Base-by-base conservation (phyloP, 2,329 filamentous ascomycete species). In the Magnaporthiopsis incrustans region DNA sequence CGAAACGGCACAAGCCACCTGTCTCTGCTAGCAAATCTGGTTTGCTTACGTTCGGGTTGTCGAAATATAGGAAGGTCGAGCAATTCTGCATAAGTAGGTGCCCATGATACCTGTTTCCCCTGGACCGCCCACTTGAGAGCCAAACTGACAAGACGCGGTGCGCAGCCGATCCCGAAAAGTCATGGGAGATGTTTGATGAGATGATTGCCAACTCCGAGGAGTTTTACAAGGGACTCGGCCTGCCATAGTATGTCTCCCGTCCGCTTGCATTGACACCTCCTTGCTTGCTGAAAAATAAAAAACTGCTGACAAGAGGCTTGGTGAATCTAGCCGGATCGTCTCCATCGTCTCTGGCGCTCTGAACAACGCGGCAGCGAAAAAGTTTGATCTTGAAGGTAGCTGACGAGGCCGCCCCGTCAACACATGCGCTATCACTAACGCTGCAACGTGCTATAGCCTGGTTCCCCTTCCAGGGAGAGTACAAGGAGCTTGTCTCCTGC, bases 401-500 rank as follows among this genome's bases (percentile, higher is more conserved):
- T 97, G 96, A 65, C 59, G 66, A 35, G 10, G 11, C 22, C 57
- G 4, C 26, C 14, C 61, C 22, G 12, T 26, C 32, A 15, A 22
- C 15, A 32, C 22, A 32, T 61, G 60, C 25, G 63, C 35, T 18
- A 18, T 63, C 14, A 4, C 22, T 53, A 15, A 7, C 57, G 30
- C 18, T 14, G 22, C 10, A 22, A 53, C 10, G 18, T 10, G n/a
- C 22, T 25, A 64, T 59, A 69, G 70, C 95, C 3, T 97, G 92
- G 91, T 96, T 96, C 77, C 92, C 92, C 22, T 96, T 90, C 82
- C 93, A 98, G 77, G 90, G 90, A 71, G 95, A 98, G 78, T 99
- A 98, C 84, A 98, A 98, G 80, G 95, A 98, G 79, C 85, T 99
- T 33, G 95, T 98, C 62, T 96, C 91, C 26, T 97, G 93, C 84